phyloP scores from a whole-genome alignment of 2,329 filamentous ascomycete species.

The Rhytidhysteron rufulum region DNA sequence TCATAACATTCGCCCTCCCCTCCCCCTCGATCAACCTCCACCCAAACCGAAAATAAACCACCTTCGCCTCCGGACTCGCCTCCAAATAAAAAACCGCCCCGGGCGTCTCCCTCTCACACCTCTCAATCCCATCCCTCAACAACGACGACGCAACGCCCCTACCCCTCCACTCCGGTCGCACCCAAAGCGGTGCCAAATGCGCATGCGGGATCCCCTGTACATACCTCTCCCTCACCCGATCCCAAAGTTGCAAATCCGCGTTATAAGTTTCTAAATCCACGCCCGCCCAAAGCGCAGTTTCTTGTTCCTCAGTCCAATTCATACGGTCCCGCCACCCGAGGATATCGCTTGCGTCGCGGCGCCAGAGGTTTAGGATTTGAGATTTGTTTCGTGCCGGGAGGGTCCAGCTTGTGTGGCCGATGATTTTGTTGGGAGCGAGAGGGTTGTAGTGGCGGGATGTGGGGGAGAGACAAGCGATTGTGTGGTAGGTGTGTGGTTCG shows the following conservation, averaged over 20 bases:
- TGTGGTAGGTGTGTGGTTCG: conserved; percentile 7
- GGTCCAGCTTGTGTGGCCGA: conserved; percentile 11
- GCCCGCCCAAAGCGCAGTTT: conserved; percentile 10
- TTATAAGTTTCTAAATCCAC: conserved; percentile 6
- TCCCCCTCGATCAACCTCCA: conserved; percentile 6
- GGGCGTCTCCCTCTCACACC: conserved; percentile 7
- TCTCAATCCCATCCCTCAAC: conserved; percentile 7
- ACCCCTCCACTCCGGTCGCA: conserved; percentile 9
- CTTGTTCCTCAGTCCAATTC: conserved; percentile 9
- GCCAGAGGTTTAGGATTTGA: conserved; percentile 8
- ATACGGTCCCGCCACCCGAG: conserved; percentile 8
- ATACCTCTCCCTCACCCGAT: conserved; percentile 4
- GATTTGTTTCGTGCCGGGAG: conserved; percentile 4
- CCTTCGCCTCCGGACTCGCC: conserved; percentile 6
- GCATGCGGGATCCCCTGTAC: conserved; percentile 3
- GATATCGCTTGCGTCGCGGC: conserved; percentile 8
- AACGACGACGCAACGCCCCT: conserved; percentile 9
- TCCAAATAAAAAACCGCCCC: conserved; percentile 11
- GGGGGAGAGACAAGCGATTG: conserved; percentile 6
- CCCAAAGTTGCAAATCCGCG: conserved; percentile 6
- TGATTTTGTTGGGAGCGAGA: conserved; percentile 6
- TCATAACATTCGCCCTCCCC: conserved; percentile 6
- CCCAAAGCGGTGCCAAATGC: conserved; percentile 9
- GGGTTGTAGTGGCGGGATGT: conserved; percentile 5
- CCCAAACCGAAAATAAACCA: conserved; percentile 9